These are phyloP conservation scores for Yamadazyma aaseri DNA, from an alignment of 1,139 yeast species.

Conservation along the genomic window DNA sequence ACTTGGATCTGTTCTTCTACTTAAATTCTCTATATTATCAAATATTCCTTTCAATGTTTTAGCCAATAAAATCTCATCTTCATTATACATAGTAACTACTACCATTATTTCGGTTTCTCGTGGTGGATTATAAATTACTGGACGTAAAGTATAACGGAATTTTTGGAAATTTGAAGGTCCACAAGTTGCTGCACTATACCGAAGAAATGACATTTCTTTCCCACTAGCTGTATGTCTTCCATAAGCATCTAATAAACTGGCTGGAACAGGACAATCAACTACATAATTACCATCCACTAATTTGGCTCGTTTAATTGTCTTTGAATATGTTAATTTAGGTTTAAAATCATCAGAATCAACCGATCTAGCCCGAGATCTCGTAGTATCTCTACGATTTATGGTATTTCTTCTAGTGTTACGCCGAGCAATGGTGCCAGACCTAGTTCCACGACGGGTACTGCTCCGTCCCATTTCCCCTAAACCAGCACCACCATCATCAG, in stretches of 20 bases:
- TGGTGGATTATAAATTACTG: slow-evolving; percentile 62
- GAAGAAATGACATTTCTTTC: slow-evolving; percentile 72
- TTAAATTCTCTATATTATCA: slow-evolving; percentile 65
- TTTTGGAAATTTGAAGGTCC: slow-evolving; percentile 64
- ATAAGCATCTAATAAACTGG: slow-evolving; percentile 54
- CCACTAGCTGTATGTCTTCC: slow-evolving; percentile 44
- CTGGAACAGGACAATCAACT: slow-evolving; percentile 76
- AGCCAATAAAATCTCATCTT: slow-evolving; percentile 69
- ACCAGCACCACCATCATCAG: slow-evolving; percentile 33
- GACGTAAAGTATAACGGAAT: slow-evolving; percentile 66
- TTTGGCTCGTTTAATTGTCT: slow-evolving; percentile 50
- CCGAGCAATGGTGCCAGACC: slow-evolving; percentile 21
- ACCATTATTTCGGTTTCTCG: slow-evolving; percentile 72
- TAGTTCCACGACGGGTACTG: background rate
- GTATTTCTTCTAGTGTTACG: background rate
- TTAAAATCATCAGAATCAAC: slow-evolving; percentile 31
- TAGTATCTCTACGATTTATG: too few relatives aligned
- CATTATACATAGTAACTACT: slow-evolving; percentile 79
- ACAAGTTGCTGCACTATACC: slow-evolving; percentile 81
- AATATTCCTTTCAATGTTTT: slow-evolving; percentile 76
- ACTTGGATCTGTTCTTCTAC: slow-evolving; percentile 53
- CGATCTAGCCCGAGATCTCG: background rate
- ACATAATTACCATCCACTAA: slow-evolving; percentile 72
- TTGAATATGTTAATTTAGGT: slow-evolving; percentile 44
- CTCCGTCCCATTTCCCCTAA: slow-evolving; percentile 20